These are phyloP conservation scores for Auriscalpium microsporum DNA, from an alignment of 768 basidiomycete genomes.

Conservation along the genomic window DNA sequence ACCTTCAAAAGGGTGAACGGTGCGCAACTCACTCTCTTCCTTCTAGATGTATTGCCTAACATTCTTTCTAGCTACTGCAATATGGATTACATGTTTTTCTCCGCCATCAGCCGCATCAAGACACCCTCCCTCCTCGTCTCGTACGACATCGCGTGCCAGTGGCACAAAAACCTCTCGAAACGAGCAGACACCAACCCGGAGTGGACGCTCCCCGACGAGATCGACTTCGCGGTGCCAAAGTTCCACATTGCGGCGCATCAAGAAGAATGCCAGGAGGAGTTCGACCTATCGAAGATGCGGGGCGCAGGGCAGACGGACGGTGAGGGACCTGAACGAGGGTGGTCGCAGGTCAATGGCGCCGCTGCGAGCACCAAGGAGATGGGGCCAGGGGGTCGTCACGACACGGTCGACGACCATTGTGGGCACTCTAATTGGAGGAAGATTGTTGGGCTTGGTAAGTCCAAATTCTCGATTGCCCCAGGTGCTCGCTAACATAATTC, in stretches of 20 bases:
- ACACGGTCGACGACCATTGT: conserved; percentile 21
- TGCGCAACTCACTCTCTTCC: not conserved
- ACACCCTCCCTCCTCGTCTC: not conserved
- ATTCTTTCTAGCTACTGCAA: not conserved
- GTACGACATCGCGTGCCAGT: conserved; percentile 25
- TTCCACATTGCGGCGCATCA: conserved; percentile 24
- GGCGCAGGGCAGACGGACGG: conserved; percentile 27
- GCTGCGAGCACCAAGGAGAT: conserved; percentile 28
- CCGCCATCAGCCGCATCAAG: not conserved
- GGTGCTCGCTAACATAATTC: no score
- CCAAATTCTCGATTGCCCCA: no score
- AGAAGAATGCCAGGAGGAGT: conserved; percentile 16
- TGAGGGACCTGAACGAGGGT: conserved; percentile 26
- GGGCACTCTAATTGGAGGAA: conserved; percentile 25
- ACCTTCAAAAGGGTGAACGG: not conserved
- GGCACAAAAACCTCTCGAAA: not conserved
- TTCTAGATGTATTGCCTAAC: not conserved
- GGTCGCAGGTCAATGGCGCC: conserved; percentile 21
- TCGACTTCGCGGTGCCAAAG: conserved; percentile 21
- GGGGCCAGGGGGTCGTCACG: conserved; percentile 21
- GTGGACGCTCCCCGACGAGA: not conserved
- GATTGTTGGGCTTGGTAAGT: conserved; percentile 14
- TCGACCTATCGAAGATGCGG: conserved; percentile 15
- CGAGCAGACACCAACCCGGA: not conserved
- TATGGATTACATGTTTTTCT: not conserved